A percentile compares a stretch with the other conserved stretches of the same genome.
phyloP scores from a whole-genome alignment of 495 filamentous ascomycete species.

The Mytilinidion resinicola region DNA sequence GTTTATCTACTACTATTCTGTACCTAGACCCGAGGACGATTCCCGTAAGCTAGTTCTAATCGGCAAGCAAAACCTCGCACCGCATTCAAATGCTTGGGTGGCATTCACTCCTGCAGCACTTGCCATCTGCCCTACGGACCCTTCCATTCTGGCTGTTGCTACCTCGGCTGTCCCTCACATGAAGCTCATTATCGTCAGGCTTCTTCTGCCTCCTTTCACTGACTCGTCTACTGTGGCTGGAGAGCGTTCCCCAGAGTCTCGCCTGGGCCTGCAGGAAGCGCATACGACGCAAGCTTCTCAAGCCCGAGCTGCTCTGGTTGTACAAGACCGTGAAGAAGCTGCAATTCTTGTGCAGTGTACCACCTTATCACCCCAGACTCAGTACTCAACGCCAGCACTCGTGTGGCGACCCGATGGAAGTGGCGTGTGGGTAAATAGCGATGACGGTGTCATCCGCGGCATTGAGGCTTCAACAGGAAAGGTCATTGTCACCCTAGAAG shows the following conservation, averaged over 20 bases:
- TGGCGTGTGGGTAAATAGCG: slow-evolving; percentile 64
- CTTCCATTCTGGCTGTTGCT: slow-evolving; percentile 53
- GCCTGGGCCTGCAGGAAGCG: neutral
- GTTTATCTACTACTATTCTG: slow-evolving; percentile 53
- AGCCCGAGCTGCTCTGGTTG: slow-evolving; percentile 42
- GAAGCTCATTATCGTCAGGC: slow-evolving; percentile 59
- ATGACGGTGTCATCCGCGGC: slow-evolving; percentile 61
- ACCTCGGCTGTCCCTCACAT: slow-evolving; percentile 58
- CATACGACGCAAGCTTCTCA: slow-evolving; percentile 44
- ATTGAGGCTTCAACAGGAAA: slow-evolving; percentile 58
- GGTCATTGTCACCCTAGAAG: slow-evolving; percentile 45
- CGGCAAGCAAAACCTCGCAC: slow-evolving; percentile 57
- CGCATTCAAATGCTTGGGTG: slow-evolving; percentile 59
- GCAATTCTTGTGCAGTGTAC: slow-evolving; percentile 54
- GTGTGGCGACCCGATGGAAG: slow-evolving; percentile 59
- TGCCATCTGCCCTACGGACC: slow-evolving; percentile 50
- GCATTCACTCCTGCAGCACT: slow-evolving; percentile 57
- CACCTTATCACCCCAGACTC: slow-evolving; percentile 60
- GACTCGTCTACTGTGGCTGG: neutral
- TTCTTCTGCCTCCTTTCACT: slow-evolving; percentile 45
- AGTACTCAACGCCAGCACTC: slow-evolving; percentile 59
- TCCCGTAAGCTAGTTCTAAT: slow-evolving; percentile 22
- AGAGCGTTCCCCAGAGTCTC: slow-evolving; percentile 3
- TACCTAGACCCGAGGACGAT: slow-evolving; percentile 22
- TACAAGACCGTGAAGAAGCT: slow-evolving; percentile 54